Evolutionary conservation across 768 basidiomycete genomes (phyloP).

Genomic region (Auriscalpium orientale): DNA sequence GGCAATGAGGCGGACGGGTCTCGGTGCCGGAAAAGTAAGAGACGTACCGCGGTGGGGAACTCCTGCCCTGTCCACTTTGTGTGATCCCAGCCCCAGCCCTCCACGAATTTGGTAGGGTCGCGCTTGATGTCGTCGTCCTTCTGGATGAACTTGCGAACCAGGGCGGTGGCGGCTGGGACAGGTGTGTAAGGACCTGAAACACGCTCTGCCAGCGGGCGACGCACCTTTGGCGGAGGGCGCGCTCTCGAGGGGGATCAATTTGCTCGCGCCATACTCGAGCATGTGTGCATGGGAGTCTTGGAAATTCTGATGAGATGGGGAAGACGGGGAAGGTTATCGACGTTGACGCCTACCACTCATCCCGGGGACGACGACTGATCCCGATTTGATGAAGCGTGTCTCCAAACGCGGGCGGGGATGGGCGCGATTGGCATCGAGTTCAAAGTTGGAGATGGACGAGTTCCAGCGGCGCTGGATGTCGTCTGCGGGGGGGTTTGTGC

Average conservation of each 20-base stretch:
- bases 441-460: conserved; percentile 16
- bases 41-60: conserved; percentile 65
- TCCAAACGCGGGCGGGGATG: conserved; percentile 22
- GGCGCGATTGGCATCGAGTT: conserved; percentile 15
- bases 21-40: neutral
- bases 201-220: neutral
- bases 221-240: conserved; percentile 51
- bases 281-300: conserved; percentile 78
- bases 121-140: conserved; percentile 46
- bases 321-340: conserved; percentile 3
- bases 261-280: conserved; percentile 67
- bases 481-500: conserved; percentile 26
- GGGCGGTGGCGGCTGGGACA: conserved; percentile 49
- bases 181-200: neutral
- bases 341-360: conserved; percentile 47
- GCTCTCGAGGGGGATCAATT: conserved; percentile 57
- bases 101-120: conserved; percentile 55
- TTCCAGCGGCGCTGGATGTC: conserved; percentile 36
- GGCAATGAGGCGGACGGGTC: neutral
- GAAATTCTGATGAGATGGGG: conserved; percentile 10
- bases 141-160: conserved; percentile 55
- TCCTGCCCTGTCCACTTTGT: conserved; percentile 54
- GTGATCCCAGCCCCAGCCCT: conserved; percentile 91
- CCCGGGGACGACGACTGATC: conserved; percentile 64
- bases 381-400: conserved; percentile 44